phyloP scores from a whole-genome alignment of 176 grass and related monocot genomes.

The Echinochloa phyllopogon region DNA sequence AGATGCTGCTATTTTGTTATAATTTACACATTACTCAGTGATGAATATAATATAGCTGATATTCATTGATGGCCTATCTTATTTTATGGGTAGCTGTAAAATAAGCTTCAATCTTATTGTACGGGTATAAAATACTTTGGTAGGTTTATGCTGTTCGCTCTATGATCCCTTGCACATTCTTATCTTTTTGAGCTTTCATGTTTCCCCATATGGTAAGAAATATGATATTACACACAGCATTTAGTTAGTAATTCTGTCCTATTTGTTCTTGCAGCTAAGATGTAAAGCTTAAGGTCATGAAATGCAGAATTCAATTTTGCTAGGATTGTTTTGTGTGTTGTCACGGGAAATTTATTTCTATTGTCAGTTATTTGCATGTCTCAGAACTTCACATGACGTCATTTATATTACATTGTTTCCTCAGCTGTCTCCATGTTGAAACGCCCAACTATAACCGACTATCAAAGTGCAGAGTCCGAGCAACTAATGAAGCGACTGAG shows the following conservation, averaged over 20 bases:
- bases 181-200: slow-evolving; percentile 3
- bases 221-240: not conserved
- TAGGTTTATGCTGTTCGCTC: slow-evolving; percentile 23
- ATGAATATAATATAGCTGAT: not conserved
- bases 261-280: slow-evolving; percentile 28
- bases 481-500: slow-evolving; percentile 93
- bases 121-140: not conserved
- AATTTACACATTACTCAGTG: not conserved
- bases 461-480: slow-evolving; percentile 92
- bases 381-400: slow-evolving; percentile 33
- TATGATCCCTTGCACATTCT: not conserved
- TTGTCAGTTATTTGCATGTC: slow-evolving; percentile 6
- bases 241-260: slow-evolving; percentile 14
- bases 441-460: slow-evolving; percentile 81
- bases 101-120: not conserved
- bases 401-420: slow-evolving; percentile 38
- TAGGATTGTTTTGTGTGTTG: slow-evolving; percentile 11
- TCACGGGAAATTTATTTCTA: slow-evolving; percentile 17
- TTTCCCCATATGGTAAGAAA: slow-evolving; percentile 9
- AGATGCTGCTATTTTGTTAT: slow-evolving; percentile 3
- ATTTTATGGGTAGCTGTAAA: not conserved
- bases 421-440: slow-evolving; percentile 76
- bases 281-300: slow-evolving; percentile 7
- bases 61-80: not conserved
- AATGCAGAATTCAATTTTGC: slow-evolving; percentile 13